Evolutionary conservation across 2,329 filamentous ascomycete species (phyloP).

Genomic region (Xylariaceae sp.): DNA sequence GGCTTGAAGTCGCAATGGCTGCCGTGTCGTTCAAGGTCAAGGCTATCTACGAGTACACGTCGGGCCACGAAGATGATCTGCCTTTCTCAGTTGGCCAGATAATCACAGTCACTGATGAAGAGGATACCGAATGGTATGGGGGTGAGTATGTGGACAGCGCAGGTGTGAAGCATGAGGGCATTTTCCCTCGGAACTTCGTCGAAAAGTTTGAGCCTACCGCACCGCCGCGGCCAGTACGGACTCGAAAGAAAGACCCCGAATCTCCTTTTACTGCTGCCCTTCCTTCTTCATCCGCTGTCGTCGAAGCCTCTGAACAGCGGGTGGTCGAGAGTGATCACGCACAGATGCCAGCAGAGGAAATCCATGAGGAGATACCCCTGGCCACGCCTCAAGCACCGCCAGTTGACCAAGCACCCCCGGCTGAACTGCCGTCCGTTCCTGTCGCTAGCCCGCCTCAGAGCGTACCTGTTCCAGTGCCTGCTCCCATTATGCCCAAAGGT

Average conservation of each 20-base stretch:
- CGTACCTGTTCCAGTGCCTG: conserved; percentile 36
- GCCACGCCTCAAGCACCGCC: conserved; percentile 30
- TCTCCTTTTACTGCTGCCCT: conserved; percentile 34
- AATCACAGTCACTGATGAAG: conserved; percentile 88
- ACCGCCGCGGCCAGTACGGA: conserved; percentile 76
- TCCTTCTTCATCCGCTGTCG: conserved; percentile 32
- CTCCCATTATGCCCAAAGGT: conserved; percentile 32
- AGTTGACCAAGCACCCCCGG: conserved; percentile 28
- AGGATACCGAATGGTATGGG: conserved; percentile 90
- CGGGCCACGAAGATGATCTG: conserved; percentile 90
- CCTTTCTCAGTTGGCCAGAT: conserved; percentile 80
- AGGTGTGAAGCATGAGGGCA: conserved; percentile 73
- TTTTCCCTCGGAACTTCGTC: conserved; percentile 96
- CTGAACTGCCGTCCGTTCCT: conserved; percentile 28
- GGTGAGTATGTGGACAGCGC: conserved; percentile 78
- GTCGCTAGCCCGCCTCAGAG: conserved; percentile 38
- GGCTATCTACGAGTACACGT: conserved; percentile 90
- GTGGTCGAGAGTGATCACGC: conserved; percentile 24
- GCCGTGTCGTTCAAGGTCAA: conserved; percentile 82
- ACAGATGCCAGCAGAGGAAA: conserved; percentile 16
- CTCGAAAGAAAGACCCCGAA: conserved; percentile 62
- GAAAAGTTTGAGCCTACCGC: conserved; percentile 91
- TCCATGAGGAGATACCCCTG: conserved; percentile 34
- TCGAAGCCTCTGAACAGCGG: conserved; percentile 27
- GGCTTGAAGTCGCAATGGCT: conserved; percentile 54